Evolutionary conservation across 441 rosid species (phyloP), one percentile per base, ranked within the genome.

Genomic region (Francoa sonchifolia): DNA sequence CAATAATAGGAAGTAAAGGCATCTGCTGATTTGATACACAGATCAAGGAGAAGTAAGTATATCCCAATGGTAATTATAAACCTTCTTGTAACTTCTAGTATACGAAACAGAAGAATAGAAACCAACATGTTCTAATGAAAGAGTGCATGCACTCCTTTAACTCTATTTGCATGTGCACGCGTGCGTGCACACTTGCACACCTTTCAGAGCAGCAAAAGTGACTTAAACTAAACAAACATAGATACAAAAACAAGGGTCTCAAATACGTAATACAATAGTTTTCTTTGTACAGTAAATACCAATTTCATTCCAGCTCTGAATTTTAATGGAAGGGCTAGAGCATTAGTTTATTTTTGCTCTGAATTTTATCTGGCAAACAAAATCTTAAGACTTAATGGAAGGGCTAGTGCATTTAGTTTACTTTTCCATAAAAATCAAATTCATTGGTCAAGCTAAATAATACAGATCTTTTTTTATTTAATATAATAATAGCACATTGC

Each of bases 1-100:
- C 89, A 77, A 88, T 72, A 43, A 73, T 71, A 57, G 92, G 67
- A 63, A 74, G 66, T 63, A 74, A 55, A 57, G 97, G 82, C 68
- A 78, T 44, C 96, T 88, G 81, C 27, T 12, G 39, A 61, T 45
- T 53, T 38, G 33, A 57, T 33, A 59, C 30, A 60, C 25, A 19
- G 31, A 6, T 8, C 37, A 5, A 13, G 22, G 10, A 15, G n/a
- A n/a, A n/a, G n/a, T n/a, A 23, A 9, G 42, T 36, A 41, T 17
- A 42, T 31, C 50, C 16, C 52, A 28, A 11, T 33, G 22, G 21
- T 42, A 36, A 38, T 57, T 35, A 52, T 35, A 44, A 33, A 61
- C 28, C 42, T 39, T 55, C 39, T 32, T n/a, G n/a, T n/a, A n/a
- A n/a, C n/a, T 21, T 21, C 6, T 21, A 21, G 25, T 21, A 6